Percentiles rank a stretch among this genome's conserved stretches.
phyloP scores from a whole-genome alignment of 2,329 filamentous ascomycete genomes.

The Sporothrix curviconia region DNA sequence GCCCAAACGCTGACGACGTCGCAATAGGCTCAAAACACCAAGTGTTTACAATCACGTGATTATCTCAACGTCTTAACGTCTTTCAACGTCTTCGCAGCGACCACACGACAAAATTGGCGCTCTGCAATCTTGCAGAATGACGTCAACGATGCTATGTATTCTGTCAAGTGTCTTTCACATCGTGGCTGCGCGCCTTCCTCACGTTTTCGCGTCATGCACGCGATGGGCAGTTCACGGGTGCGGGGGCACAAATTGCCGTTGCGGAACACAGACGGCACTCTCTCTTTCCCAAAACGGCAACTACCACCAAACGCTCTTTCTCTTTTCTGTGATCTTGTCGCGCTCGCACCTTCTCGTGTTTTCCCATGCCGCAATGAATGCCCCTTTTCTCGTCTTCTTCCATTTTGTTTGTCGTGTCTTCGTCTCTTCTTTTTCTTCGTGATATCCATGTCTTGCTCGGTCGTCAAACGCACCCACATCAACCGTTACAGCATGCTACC shows the following conservation, averaged over 20 bases:
- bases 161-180: too few species aligned
- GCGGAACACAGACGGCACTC: not conserved
- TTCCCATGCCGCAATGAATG: not conserved
- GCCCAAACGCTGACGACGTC: not conserved
- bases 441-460: too few species aligned
- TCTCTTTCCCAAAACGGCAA: constrained; percentile 11
- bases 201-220: too few species aligned
- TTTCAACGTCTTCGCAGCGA: too few species aligned
- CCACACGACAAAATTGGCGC: too few species aligned
- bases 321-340: too few species aligned
- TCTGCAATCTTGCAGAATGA: too few species aligned
- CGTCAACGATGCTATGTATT: too few species aligned
- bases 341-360: constrained; percentile 1
- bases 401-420: not conserved
- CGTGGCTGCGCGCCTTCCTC: not conserved
- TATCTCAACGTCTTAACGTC: too few species aligned
- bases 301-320: not conserved
- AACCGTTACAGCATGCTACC: too few species aligned
- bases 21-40: too few species aligned
- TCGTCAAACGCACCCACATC: too few species aligned
- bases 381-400: not conserved
- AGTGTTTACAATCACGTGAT: constrained; percentile 12
- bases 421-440: not conserved
- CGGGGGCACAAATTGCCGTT: not conserved
- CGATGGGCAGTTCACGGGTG: not conserved